phyloP scores from a whole-genome alignment of 202 grass and related monocot genomes.

The Schoenoplectus triqueter region DNA sequence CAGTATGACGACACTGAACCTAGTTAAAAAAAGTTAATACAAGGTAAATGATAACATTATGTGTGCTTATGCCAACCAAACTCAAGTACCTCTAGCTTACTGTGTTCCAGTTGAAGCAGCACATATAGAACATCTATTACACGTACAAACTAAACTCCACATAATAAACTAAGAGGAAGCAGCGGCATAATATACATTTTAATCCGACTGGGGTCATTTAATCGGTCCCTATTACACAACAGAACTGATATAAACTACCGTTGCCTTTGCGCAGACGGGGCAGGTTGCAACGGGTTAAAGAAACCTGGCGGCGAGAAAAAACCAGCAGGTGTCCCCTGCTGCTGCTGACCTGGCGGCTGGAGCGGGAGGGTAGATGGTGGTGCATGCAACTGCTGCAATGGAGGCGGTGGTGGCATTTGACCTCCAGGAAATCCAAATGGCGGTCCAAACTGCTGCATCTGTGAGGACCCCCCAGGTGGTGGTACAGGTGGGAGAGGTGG shows the following conservation, averaged over 20 bases:
- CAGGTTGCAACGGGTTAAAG: conserved; percentile 57
- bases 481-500: conserved; percentile 59
- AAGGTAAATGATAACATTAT: conserved; percentile 20
- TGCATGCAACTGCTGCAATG: conserved; percentile 49
- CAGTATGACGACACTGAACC: neutral
- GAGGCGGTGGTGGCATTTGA: conserved; percentile 60
- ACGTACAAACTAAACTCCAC: conserved; percentile 2
- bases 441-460: conserved; percentile 57
- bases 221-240: neutral
- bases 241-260: conserved; percentile 6
- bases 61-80: conserved; percentile 1
- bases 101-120: neutral
- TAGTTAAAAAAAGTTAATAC: conserved; percentile 29
- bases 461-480: conserved; percentile 25
- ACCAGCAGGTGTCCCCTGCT: conserved; percentile 48
- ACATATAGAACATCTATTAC: conserved; percentile 32
- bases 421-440: conserved; percentile 52
- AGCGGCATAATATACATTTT: conserved; percentile 66
- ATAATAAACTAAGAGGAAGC: neutral
- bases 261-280: conserved; percentile 67
- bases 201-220: conserved; percentile 47
- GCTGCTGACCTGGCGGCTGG: conserved; percentile 48
- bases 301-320: conserved; percentile 67
- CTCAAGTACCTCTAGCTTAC: conserved; percentile 26
- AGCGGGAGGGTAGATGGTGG: conserved; percentile 53